Evolutionary conservation across 148 eudicot genomes (phyloP).

Genomic region (Simmondsia chinensis): DNA sequence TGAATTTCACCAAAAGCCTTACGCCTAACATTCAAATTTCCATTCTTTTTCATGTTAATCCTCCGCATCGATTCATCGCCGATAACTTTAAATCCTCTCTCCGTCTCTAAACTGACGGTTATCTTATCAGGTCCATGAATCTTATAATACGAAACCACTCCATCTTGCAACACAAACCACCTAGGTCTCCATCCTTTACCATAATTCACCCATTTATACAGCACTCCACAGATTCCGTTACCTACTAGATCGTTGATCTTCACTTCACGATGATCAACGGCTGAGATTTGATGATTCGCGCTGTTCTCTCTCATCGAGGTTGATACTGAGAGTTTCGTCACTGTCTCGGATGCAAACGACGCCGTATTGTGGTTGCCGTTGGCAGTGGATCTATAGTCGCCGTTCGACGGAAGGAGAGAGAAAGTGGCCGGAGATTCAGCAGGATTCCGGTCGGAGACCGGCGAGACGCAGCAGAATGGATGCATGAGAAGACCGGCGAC

Average conservation of each 20-base stretch:
- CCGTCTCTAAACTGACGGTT: slow-evolving; percentile 30
- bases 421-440: not conserved
- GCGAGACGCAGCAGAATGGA: slow-evolving; percentile 57
- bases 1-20: slow-evolving; percentile 82
- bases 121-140: slow-evolving; percentile 75
- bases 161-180: slow-evolving; percentile 83
- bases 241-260: slow-evolving; percentile 61
- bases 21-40: slow-evolving; percentile 12
- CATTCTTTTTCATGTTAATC: slow-evolving; percentile 19
- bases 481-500: too few species aligned
- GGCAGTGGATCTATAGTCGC: slow-evolving; percentile 1
- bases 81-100: slow-evolving; percentile 49
- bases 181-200: slow-evolving; percentile 88
- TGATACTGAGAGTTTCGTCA: slow-evolving; percentile 10
- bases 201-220: slow-evolving; percentile 87
- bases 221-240: slow-evolving; percentile 55
- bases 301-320: not conserved
- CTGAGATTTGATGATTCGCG: slow-evolving; percentile 10
- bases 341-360: slow-evolving; percentile 1
- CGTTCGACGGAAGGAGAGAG: slow-evolving; percentile 12
- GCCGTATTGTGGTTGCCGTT: too few species aligned
- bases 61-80: slow-evolving; percentile 63
- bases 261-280: too few species aligned
- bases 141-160: slow-evolving; percentile 73
- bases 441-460: slow-evolving; percentile 17